These are phyloP conservation scores for Paramecium sonneborni DNA, from an alignment of 73 alveolate species.

Conservation along the genomic window DNA sequence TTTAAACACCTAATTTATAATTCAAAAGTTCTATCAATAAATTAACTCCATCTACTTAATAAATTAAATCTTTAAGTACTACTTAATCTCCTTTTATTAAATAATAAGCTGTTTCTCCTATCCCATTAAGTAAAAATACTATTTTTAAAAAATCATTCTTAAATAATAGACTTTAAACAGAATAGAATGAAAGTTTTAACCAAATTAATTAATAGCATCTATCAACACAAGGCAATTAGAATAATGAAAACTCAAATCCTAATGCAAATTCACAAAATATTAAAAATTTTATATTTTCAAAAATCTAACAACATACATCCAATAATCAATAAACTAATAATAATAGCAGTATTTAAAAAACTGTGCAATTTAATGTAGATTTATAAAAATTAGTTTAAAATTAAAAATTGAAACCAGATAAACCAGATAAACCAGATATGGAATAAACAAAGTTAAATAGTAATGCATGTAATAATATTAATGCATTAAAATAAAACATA, in stretches of 20 bases:
- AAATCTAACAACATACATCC: not conserved
- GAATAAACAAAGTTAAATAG: not conserved
- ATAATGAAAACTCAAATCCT: slow-evolving; percentile 2
- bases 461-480: not conserved
- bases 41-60: not conserved
- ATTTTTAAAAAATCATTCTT: not conserved
- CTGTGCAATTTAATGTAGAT: not conserved
- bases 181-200: not conserved
- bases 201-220: not conserved
- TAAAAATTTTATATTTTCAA: not conserved
- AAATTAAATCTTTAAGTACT: not conserved
- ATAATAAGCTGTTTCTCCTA: slow-evolving; percentile 11
- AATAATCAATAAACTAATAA: not conserved
- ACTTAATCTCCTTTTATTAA: not conserved
- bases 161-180: slow-evolving; percentile 3
- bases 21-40: not conserved
- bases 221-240: not conserved
- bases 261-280: not conserved
- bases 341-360: not conserved
- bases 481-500: not conserved
- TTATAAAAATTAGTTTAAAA: not conserved
- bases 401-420: not conserved
- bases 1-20: not conserved
- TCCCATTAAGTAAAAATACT: not conserved
- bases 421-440: not conserved